Evolutionary conservation across 164 flowering plant genomes (phyloP), one percentile per base, ranked within the genome.

Genomic region (Umbellularia californica): DNA sequence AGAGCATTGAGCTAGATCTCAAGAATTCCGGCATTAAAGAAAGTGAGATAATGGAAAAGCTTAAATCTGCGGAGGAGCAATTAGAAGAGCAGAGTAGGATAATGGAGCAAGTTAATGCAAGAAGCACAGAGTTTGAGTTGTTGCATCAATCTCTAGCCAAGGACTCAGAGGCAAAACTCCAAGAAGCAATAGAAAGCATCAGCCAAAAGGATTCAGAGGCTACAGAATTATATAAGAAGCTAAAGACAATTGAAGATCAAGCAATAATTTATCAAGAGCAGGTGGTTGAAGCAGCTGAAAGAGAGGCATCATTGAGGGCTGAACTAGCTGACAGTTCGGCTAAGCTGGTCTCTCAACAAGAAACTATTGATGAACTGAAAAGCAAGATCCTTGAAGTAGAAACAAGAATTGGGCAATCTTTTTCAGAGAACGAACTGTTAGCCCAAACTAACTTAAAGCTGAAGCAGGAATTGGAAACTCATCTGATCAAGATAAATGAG

Each of bases 361-460:
- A 73, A 68, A 74, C 79, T 28, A 83, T 84, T 80, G 92, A 84
- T 50, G 90, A 88, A 70, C 90, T 90, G 11, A 81, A 72, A 63
- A 80, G 72, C 69, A 81, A 82, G 83, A 74, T 90, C 19, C 60
- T 51, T 62, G 91, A 87, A 84, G 86, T 84, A 35, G 91, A 90
- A 83, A 77, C 74, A n/a, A 89, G 80, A 80, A 82, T 82, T 78
- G 81, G 83, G 9, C 87, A 86, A 80, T 84, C 87, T 27, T 68
- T 62, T 33, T 87, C 95, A n/a, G 97, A 91, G 74, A 89, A 86
- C 69, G 89, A 85, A 74, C 65, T 87, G 69, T 84, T 93, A 70
- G 85, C 83, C 52, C 89, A 88, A 78, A 89, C 95, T 55, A 94
- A 89, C 71, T 65, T 71, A 35, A 91, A 88, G 78, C 92, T 94